Evolutionary conservation across 371 early-diverging fungal genomes (phyloP).

Genomic region (Lichtheimia ramosa): DNA sequence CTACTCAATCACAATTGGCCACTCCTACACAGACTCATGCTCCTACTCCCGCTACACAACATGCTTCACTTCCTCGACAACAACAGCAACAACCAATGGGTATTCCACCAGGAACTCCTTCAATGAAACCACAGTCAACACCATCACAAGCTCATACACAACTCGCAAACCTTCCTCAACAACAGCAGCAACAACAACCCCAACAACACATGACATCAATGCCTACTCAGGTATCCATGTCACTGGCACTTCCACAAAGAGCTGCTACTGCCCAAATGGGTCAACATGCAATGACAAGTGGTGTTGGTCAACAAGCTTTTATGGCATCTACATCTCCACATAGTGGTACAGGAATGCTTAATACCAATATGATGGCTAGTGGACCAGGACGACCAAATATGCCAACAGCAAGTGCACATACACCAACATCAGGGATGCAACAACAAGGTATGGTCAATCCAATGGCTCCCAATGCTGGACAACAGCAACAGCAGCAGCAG

Average conservation of each 20-base stretch:
- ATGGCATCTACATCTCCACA: slow-evolving; percentile 15
- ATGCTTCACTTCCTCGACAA: slow-evolving; percentile 25
- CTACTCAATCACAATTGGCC: slow-evolving; percentile 38
- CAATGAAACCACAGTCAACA: slow-evolving; percentile 24
- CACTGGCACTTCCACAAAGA: slow-evolving; percentile 29
- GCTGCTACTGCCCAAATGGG: slow-evolving; percentile 20
- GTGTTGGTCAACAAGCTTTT: slow-evolving; percentile 15
- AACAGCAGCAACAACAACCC: slow-evolving; percentile 25
- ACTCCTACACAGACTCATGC: slow-evolving; percentile 42
- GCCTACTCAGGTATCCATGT: slow-evolving; percentile 16
- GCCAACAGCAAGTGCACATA: slow-evolving; percentile 10
- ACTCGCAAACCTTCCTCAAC: slow-evolving; percentile 2
- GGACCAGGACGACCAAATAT: slow-evolving; percentile 9
- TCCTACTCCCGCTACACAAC: slow-evolving; percentile 27
- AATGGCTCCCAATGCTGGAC: neutral
- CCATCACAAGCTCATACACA: slow-evolving; percentile 29
- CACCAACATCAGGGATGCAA: slow-evolving; percentile 8
- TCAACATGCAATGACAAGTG: slow-evolving; percentile 12
- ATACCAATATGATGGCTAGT: slow-evolving; percentile 2
- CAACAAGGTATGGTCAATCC: slow-evolving; percentile 19
- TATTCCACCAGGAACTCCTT: slow-evolving; percentile 8
- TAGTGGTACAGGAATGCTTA: slow-evolving; percentile 7
- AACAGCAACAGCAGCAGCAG: slow-evolving; percentile 22
- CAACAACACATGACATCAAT: slow-evolving; percentile 21
- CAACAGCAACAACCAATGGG: slow-evolving; percentile 21